Conservation (phyloP, 2,329 filamentous ascomycete genomes). For the Coniosporium tulheliwenetii region DNA sequence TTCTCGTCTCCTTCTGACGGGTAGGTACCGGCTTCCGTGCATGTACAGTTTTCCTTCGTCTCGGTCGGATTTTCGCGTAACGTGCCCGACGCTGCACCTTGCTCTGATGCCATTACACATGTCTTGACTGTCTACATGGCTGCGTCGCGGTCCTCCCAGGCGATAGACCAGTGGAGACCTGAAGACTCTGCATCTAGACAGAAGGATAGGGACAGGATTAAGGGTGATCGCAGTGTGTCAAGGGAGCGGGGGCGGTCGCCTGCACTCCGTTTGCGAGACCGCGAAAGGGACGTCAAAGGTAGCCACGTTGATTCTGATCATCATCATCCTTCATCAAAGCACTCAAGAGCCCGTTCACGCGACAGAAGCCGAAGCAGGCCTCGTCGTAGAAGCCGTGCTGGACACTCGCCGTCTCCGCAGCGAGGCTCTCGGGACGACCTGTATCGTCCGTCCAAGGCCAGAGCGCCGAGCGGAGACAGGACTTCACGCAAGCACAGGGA, state of each 20-base stretch:
- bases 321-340: constrained; percentile 8
- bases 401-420: constrained; percentile 5
- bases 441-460: constrained; percentile 17
- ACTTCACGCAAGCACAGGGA: constrained; percentile 11
- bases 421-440: constrained; percentile 12
- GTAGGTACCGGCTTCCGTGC: background rate
- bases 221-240: constrained; percentile 13
- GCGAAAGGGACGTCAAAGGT: constrained; percentile 13
- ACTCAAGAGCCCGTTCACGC: constrained; percentile 14
- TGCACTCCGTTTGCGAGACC: constrained; percentile 14
- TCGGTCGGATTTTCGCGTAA: background rate
- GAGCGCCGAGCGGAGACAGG: constrained; percentile 20
- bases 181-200: constrained; percentile 19
- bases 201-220: constrained; percentile 14
- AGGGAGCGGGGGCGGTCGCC: constrained; percentile 17
- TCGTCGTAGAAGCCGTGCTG: constrained; percentile 16
- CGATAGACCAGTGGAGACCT: constrained; percentile 27
- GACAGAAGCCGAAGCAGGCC: constrained; percentile 13
- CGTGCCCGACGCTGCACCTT: constrained; percentile 13
- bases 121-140: constrained; percentile 25
- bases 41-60: background rate
- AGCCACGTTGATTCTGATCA: constrained; percentile 13
- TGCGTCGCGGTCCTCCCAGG: constrained; percentile 23
- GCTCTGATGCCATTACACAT: constrained; percentile 19
- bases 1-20: constrained; percentile 2